phyloP scores from a whole-genome alignment of 257 asterid genomes.

The Rauvolfia tetraphylla region DNA sequence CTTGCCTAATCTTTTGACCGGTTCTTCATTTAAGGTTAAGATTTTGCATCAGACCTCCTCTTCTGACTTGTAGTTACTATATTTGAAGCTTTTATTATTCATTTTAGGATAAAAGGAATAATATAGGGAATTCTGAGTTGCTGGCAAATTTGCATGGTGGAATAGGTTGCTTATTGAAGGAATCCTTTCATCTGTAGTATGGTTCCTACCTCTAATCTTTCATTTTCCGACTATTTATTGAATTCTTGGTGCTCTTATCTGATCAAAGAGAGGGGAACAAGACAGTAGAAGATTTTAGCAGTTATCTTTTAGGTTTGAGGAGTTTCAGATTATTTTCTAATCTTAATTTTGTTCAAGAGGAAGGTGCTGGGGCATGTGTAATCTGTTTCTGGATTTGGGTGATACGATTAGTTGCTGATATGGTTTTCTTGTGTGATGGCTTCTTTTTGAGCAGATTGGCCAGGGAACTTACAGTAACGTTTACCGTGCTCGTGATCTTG shows the following conservation, averaged over 20 bases:
- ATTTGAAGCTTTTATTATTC: neutral
- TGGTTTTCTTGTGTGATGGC: slow-evolving; percentile 5
- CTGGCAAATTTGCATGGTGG: neutral
- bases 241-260: neutral
- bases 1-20: neutral
- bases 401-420: neutral
- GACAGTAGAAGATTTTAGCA: neutral
- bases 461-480: slow-evolving; percentile 97
- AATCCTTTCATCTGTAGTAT: neutral
- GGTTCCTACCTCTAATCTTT: neutral
- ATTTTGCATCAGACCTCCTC: neutral
- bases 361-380: too few species aligned
- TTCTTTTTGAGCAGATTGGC: slow-evolving; percentile 58
- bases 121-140: neutral
- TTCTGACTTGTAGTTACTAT: neutral
- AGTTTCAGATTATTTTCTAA: neutral
- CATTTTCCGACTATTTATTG: neutral
- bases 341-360: neutral
- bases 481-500: slow-evolving; percentile 91
- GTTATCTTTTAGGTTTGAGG: neutral
- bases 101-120: neutral
- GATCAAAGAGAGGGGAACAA: neutral
- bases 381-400: neutral
- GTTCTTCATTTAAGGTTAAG: too few species aligned
- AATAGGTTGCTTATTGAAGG: neutral